These are phyloP conservation scores for Monosporascus sp. DNA, from an alignment of 2,329 filamentous ascomycete genomes.

Conservation along the genomic window DNA sequence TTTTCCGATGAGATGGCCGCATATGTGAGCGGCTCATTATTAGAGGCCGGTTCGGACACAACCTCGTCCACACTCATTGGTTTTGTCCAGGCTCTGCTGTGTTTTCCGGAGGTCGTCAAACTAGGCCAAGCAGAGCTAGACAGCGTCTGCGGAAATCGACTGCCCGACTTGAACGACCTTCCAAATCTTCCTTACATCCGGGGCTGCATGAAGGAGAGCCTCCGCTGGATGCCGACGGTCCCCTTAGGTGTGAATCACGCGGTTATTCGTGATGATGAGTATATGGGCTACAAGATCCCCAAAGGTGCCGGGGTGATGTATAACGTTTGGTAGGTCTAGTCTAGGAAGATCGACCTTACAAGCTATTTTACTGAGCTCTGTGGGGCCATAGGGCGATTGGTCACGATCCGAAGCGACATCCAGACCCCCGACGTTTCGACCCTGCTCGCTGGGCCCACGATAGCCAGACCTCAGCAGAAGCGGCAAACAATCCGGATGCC, in stretches of 20 bases:
- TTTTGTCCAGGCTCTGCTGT: constrained; percentile 37
- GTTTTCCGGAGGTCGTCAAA: constrained; percentile 31
- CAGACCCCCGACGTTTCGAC: constrained; percentile 37
- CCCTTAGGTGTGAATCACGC: constrained; percentile 34
- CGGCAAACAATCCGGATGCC: constrained; percentile 26
- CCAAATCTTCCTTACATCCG: constrained; percentile 41
- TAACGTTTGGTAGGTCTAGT: constrained; percentile 32
- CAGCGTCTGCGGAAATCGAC: constrained; percentile 35
- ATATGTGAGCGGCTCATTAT: constrained; percentile 23
- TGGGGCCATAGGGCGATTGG: constrained; percentile 34
- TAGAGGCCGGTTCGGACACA: constrained; percentile 34
- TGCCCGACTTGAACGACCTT: constrained; percentile 39
- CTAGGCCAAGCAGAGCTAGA: constrained; percentile 31
- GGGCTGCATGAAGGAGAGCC: constrained; percentile 39
- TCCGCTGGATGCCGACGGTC: constrained; percentile 40
- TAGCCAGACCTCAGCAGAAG: constrained; percentile 23
- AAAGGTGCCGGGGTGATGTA: constrained; percentile 35
- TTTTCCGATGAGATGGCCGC: constrained; percentile 29
- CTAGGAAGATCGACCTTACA: neutral
- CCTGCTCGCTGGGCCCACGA: constrained; percentile 29
- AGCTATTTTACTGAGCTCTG: neutral
- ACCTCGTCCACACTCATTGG: constrained; percentile 29
- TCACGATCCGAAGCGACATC: constrained; percentile 37
- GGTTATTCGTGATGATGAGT: constrained; percentile 29
- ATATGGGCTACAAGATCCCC: constrained; percentile 37